These are phyloP conservation scores for Dittrichia graveolens DNA, from an alignment of 129 eudicot species.

Conservation along the genomic window DNA sequence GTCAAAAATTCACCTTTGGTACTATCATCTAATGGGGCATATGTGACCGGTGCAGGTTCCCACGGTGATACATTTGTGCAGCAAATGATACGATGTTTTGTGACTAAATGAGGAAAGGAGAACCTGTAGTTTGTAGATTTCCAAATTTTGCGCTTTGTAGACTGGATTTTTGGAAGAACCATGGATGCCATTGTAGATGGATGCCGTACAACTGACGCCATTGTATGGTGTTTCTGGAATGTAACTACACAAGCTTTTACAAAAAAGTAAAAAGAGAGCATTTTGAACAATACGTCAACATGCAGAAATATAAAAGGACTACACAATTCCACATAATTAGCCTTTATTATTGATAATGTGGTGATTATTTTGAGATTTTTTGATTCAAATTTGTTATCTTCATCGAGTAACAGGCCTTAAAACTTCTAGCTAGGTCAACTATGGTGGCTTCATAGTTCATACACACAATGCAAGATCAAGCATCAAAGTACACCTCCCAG, in stretches of 20 bases:
- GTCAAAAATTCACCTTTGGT: conserved; percentile 41
- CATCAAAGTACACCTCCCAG: too few species aligned
- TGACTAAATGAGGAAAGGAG: conserved; percentile 27
- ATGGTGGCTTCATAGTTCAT: too few species aligned
- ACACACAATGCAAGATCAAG: too few species aligned
- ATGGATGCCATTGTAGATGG: conserved; percentile 44
- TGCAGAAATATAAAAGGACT: neutral
- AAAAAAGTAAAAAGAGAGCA: conserved; percentile 16
- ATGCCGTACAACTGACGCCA: conserved; percentile 49
- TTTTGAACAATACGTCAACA: neutral
- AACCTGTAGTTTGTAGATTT: conserved; percentile 40
- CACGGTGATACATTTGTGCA: conserved; percentile 62
- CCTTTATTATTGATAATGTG: neutral
- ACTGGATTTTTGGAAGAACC: conserved; percentile 35
- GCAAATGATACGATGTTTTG: conserved; percentile 35
- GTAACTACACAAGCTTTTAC: conserved; percentile 20
- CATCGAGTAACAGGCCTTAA: neutral
- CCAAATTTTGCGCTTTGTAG: conserved; percentile 30
- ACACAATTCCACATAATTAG: neutral
- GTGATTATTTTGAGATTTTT: neutral
- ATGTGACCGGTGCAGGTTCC: conserved; percentile 80
- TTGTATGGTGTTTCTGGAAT: conserved; percentile 23
- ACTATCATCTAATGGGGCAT: conserved; percentile 53
- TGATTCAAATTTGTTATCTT: neutral
- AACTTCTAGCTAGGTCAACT: neutral